Percentiles rank a stretch among this genome's conserved stretches.
Conservation (phyloP, 768 basidiomycete genomes). For the Pulveroboletus frians region DNA sequence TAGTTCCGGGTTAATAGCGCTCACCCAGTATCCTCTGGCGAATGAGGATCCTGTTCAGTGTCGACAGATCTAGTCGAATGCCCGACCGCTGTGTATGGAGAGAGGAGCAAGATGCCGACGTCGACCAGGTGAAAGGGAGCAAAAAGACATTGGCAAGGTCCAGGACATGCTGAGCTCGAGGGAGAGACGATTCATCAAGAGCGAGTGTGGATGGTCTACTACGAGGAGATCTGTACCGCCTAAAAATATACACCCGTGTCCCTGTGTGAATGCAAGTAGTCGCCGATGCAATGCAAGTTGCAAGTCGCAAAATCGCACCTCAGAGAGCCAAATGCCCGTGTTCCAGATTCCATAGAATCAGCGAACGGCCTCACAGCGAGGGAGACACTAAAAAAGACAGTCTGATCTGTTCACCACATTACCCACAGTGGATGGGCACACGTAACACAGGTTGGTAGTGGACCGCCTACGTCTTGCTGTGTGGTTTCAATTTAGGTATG, state of each 20-base stretch:
- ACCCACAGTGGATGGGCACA: background rate
- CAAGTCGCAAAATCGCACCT: background rate
- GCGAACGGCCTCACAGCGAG: background rate
- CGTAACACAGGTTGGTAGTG: no score
- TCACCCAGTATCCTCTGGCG: slow-evolving; percentile 24
- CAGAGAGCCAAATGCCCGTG: background rate
- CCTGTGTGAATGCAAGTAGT: background rate
- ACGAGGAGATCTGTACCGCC: background rate
- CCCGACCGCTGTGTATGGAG: background rate
- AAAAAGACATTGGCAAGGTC: background rate
- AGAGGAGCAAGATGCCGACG: background rate
- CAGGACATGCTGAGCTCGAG: background rate
- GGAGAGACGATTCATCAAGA: background rate
- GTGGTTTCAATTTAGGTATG: background rate
- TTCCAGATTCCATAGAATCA: background rate
- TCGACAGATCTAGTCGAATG: background rate
- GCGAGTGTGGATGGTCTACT: background rate
- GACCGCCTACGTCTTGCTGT: background rate
- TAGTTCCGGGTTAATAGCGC: background rate
- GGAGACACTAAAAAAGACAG: background rate
- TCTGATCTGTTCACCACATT: background rate
- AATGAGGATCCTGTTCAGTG: slow-evolving; percentile 13
- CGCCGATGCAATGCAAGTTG: background rate
- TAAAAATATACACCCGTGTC: background rate
- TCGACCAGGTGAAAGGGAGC: background rate